Base-by-base conservation (phyloP, 495 filamentous ascomycete genomes). In the Tuber aestivum region DNA sequence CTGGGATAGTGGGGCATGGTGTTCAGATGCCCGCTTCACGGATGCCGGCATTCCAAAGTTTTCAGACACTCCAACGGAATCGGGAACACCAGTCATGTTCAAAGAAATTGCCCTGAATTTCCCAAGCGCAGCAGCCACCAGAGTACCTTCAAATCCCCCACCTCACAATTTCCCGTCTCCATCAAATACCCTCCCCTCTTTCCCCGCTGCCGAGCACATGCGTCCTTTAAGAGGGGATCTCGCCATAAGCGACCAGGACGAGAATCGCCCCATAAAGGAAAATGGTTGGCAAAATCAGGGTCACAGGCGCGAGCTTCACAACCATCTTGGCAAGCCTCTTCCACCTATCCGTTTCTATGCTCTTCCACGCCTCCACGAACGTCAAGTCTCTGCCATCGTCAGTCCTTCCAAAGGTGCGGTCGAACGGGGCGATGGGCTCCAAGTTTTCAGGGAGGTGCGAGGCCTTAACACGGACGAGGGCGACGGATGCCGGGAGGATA, bases 371-470 rank as follows among this genome's bases (percentile, higher is more conserved):
- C 38, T 79, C 42, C 72, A 12, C n/a, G 20, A 79, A 78, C 4
- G 56, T 27, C 20, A 78, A 7, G 23, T 44, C 37, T 40, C 8
- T 41, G 32, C 14, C 37, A 23, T 70, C 81, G 71, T 61, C 37
- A 14, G 16, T 27, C 38, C 56, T 69, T 21, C 86, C 89, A 76
- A 92, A 92, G 70, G 86, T 88, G 70, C 90, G 88, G 84, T 94
- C 92, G 72, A 93, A 93, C n/a, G 90, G 89, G 69, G 94, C 90
- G 75, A 94, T 92, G 5, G 89, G 87, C 83, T 93, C 90, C 70
- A 92, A 85, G 40, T 88, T 86, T 74, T 92, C 90, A 0, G 90
- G 86, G 0, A 94, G 88, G 82, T 92, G 87, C 6, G 90, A 91
- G 23, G 92, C 91, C 69, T 93, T 90, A 37, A 93, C 88, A 73